These are phyloP conservation scores for Pyrus bretschneideri DNA, from an alignment of 306 rosid genomes.

Conservation along the genomic window DNA sequence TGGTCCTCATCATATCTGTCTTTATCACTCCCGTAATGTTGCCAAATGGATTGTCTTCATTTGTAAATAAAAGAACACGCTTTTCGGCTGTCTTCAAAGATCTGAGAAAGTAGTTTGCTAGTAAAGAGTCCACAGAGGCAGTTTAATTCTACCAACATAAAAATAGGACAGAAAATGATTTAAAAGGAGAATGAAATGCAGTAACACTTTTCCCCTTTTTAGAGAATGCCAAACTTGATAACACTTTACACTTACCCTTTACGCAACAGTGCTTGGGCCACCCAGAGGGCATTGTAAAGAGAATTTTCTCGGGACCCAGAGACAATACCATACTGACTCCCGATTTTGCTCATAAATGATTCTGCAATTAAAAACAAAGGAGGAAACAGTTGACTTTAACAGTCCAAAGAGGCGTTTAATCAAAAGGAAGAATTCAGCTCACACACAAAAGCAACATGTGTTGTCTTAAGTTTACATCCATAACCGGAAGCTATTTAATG, in stretches of 20 bases:
- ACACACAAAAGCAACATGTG: neutral
- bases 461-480: neutral
- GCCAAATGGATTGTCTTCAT: constrained; percentile 94
- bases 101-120: constrained; percentile 37
- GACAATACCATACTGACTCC: constrained; percentile 68
- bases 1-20: constrained; percentile 77
- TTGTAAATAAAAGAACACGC: constrained; percentile 80
- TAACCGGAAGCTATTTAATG: neutral
- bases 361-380: constrained; percentile 36
- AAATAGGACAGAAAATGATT: neutral
- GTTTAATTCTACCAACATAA: neutral
- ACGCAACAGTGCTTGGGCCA: constrained; percentile 82
- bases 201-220: neutral
- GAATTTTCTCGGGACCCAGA: constrained; percentile 77
- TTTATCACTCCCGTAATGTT: constrained; percentile 53
- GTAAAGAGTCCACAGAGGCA: constrained; percentile 4
- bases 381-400: neutral
- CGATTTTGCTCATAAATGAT: constrained; percentile 58
- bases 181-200: neutral
- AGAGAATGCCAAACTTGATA: neutral
- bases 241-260: constrained; percentile 52
- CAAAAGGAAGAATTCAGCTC: neutral
- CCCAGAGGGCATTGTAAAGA: constrained; percentile 90
- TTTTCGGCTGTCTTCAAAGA: constrained; percentile 67
- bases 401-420: neutral